Percentiles rank a stretch among this genome's conserved stretches.
Conservation (phyloP, 2,329 filamentous ascomycete genomes). For the Claviceps sp. region DNA sequence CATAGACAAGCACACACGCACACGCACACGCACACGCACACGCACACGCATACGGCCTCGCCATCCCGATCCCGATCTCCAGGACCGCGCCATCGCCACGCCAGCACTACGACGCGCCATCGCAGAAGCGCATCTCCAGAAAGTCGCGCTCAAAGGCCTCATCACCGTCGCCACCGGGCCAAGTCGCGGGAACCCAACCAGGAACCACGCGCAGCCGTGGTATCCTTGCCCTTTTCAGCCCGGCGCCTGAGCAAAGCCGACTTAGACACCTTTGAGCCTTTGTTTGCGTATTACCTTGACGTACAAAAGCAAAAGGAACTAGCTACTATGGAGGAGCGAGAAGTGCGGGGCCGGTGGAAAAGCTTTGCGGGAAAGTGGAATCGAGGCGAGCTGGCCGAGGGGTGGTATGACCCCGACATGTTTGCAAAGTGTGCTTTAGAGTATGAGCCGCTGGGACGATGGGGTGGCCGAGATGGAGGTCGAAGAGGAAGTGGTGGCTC, state of each 20-base stretch:
- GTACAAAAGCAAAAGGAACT: conserved; percentile 70
- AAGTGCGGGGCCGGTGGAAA: conserved; percentile 79
- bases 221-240: conserved; percentile 50
- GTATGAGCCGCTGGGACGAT: conserved; percentile 5
- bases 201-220: background rate
- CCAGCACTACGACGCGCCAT: background rate
- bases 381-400: conserved; percentile 68
- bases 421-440: conserved; percentile 29
- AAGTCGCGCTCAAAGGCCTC: conserved; percentile 13
- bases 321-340: conserved; percentile 56
- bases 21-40: background rate
- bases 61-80: background rate
- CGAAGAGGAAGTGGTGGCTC: background rate
- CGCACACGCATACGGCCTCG: background rate
- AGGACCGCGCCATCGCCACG: background rate
- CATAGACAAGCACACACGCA: background rate
- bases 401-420: conserved; percentile 82
- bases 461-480: background rate
- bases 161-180: conserved; percentile 8
- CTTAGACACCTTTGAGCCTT: conserved; percentile 47
- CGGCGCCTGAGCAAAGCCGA: conserved; percentile 56
- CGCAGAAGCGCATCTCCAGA: conserved; percentile 5
- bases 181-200: background rate
- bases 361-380: conserved; percentile 92
- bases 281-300: conserved; percentile 77